Percentiles rank a stretch among this genome's conserved stretches.
These are phyloP conservation scores for Sugiyamaella boreocaroliniensis DNA, from an alignment of 805 yeast species.

Conservation along the genomic window DNA sequence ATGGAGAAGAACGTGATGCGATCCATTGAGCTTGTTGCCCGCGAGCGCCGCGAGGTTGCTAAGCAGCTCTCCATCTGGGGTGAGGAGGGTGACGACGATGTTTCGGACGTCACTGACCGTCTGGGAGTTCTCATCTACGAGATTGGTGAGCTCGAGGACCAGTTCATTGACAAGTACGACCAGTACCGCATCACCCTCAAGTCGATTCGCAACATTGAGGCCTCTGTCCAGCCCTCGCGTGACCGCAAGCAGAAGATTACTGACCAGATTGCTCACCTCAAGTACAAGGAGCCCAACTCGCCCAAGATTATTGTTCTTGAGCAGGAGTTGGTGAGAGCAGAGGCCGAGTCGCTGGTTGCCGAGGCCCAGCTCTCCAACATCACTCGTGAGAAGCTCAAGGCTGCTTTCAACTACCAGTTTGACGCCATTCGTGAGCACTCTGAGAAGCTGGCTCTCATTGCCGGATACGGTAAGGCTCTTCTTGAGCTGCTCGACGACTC, in stretches of 20 bases:
- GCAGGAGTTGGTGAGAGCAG: constrained; percentile 98
- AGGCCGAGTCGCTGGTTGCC: constrained; percentile 97
- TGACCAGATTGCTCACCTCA: constrained; percentile 94
- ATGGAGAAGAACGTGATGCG: constrained; percentile 95
- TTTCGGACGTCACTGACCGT: constrained; percentile 93
- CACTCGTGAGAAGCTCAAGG: constrained; percentile 96
- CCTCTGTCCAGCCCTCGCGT: constrained; percentile 95
- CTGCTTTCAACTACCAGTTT: constrained; percentile 93
- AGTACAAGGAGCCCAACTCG: constrained; percentile 97
- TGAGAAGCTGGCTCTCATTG: constrained; percentile 93
- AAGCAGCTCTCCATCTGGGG: constrained; percentile 98
- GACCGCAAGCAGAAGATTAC: constrained; percentile 97
- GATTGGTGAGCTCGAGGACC: constrained; percentile 97
- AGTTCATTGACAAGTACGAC: constrained; percentile 95
- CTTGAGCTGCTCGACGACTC: constrained; percentile 93
- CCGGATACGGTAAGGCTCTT: constrained; percentile 97
- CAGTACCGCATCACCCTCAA: constrained; percentile 95
- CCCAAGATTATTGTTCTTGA: constrained; percentile 93
- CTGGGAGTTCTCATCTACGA: constrained; percentile 93
- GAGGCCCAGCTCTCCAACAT: constrained; percentile 98
- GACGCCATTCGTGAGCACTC: constrained; percentile 92
- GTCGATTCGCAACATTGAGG: constrained; percentile 92
- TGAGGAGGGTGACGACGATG: constrained; percentile 95
- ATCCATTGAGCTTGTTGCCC: constrained; percentile 84
- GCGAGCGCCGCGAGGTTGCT: constrained; percentile 93